Conservation (phyloP, 345 rosid species). For the Sisymbrium irio region DNA sequence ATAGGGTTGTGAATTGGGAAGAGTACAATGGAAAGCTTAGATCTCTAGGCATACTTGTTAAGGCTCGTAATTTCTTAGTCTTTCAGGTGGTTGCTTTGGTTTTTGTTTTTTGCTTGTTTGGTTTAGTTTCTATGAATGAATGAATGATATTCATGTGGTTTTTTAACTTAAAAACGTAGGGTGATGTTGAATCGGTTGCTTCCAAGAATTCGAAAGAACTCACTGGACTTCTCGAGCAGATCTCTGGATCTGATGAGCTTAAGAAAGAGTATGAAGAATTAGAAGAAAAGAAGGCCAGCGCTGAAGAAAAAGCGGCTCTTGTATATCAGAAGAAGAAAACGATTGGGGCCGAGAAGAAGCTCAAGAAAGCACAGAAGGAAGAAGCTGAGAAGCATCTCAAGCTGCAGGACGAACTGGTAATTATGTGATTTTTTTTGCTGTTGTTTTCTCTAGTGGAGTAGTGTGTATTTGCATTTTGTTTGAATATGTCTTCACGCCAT, state of each 20-base stretch:
- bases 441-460: not conserved
- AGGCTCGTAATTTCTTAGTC: constrained; percentile 94
- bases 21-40: constrained; percentile 72
- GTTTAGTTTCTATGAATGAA: too few relatives aligned
- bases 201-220: constrained; percentile 94
- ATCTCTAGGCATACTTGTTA: constrained; percentile 90
- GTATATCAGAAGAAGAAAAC: constrained; percentile 83
- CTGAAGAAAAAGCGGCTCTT: constrained; percentile 84
- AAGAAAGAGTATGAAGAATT: constrained; percentile 85
- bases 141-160: too few relatives aligned
- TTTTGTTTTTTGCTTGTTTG: too few relatives aligned
- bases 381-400: constrained; percentile 94
- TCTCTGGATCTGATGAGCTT: constrained; percentile 93
- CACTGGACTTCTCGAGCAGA: constrained; percentile 86
- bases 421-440: not conserved
- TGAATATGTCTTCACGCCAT: constrained; percentile 12
- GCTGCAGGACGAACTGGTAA: constrained; percentile 89
- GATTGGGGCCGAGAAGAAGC: constrained; percentile 79
- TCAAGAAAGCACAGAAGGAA: constrained; percentile 97
- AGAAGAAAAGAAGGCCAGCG: constrained; percentile 72
- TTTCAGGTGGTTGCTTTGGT: constrained; percentile 64
- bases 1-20: constrained; percentile 77
- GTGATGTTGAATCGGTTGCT: constrained; percentile 98
- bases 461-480: not conserved
- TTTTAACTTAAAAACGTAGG: constrained; percentile 45